Base-by-base conservation (phyloP, 2,329 filamentous ascomycete species). In the Lachnellula suecica region DNA sequence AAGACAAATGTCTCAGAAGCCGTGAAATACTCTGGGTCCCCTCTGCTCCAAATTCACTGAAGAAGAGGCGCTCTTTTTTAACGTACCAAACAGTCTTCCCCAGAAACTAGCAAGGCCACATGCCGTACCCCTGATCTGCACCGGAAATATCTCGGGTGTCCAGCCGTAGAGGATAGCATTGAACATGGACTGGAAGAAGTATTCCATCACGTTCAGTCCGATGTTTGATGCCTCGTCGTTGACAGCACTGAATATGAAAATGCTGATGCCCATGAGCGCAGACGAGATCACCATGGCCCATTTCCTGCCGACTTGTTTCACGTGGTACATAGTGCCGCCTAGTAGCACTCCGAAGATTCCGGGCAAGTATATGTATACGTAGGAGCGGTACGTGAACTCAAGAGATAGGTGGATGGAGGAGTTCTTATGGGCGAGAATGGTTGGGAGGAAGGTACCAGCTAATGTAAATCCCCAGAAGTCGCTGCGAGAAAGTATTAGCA, bases 391-490 rank as follows among this genome's bases (percentile, higher is more conserved):
- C 7, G 68, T 69, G 35, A 65, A 53, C 4, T 56, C 57, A n/a
- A 65, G 41, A 8, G 63, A 52, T 22, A 60, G 60, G 17, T 59
- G 53, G 37, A 56, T 58, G 17, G 41, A 11, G 11, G 56, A 48
- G 48, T 69, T 67, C 37, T 70, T 70, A 2, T 47, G 46, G 4
- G 58, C 52, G 2, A 71, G 61, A 47, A 71, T 66, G 2, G 58
- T 66, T 2, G 69, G 69, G 3, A 71, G 55, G 54, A 64, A 79
- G 38, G 70, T 68, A 27, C 76, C 75, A 68, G 61, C 63, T 34
- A 66, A 27, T 4, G 54, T 58, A 58, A 78, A 79, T 23, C 72
- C 74, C 69, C 71, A 77, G 56, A 73, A 78, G 51, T 78, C 77
- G 57, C 72, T n/a, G 13, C n/a, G n/a, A n/a, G 11, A 11, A 15